Percentiles rank a stretch among this genome's conserved stretches.
phyloP scores from a whole-genome alignment of 164 flowering plant genomes.

The Nelumbo lutea region DNA sequence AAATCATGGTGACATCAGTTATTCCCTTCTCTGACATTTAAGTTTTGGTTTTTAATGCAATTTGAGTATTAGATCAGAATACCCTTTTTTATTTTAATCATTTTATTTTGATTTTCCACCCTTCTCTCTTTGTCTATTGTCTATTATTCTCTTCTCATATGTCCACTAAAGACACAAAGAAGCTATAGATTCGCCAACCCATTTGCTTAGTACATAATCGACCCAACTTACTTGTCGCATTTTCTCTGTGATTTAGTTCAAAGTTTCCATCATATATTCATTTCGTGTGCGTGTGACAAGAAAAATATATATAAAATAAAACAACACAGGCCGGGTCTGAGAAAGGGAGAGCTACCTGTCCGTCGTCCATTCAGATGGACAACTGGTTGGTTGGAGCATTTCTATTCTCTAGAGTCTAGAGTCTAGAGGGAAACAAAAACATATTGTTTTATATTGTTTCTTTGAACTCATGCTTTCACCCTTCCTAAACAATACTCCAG shows the following conservation, averaged over 20 bases:
- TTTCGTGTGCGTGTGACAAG: not conserved
- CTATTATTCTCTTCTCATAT: not conserved
- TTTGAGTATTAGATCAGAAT: no score
- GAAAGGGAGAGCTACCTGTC: not conserved
- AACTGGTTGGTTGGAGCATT: no score
- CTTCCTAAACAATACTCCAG: no score
- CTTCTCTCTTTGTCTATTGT: not conserved
- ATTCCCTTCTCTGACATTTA: no score
- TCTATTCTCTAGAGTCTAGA: no score
- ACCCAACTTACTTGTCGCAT: slow-evolving; percentile 18
- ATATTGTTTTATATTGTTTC: no score
- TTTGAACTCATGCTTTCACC: no score
- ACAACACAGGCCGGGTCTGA: not conserved
- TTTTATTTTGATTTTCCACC: slow-evolving; percentile 7
- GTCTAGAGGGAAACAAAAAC: no score
- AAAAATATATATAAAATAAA: no score
- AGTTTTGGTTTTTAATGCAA: no score
- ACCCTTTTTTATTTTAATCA: no score
- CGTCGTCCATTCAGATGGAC: not conserved
- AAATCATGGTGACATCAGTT: no score
- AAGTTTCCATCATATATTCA: not conserved
- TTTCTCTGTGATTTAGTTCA: not conserved
- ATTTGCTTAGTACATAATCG: slow-evolving; percentile 2
- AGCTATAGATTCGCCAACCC: slow-evolving; percentile 9
- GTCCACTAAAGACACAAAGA: slow-evolving; percentile 23